A percentile compares a stretch with the other conserved stretches of the same genome.
Evolutionary conservation across 768 basidiomycete genomes (phyloP).

Genomic region (Mycena pura): DNA sequence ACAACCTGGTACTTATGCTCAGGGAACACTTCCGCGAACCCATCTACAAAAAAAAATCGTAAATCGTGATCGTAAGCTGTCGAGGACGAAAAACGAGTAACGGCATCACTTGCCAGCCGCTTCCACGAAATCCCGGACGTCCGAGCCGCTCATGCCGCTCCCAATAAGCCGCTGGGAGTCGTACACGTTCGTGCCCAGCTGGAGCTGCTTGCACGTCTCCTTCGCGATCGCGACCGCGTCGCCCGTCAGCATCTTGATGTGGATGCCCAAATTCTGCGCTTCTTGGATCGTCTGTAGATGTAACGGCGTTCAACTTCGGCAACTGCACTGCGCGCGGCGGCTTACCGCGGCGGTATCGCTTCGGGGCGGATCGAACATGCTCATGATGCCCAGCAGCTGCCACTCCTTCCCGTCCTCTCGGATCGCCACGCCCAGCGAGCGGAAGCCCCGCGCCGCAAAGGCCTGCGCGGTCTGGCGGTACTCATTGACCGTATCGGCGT

Average conservation of each 20-base stretch:
- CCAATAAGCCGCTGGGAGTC: constrained; percentile 52
- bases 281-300: constrained; percentile 52
- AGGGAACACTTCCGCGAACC: constrained; percentile 57
- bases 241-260: constrained; percentile 59
- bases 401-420: constrained; percentile 50
- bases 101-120: constrained; percentile 35
- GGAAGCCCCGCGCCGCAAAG: constrained; percentile 52
- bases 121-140: constrained; percentile 47
- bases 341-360: constrained; percentile 47
- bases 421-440: constrained; percentile 52
- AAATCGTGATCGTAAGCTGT: not conserved
- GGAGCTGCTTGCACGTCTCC: constrained; percentile 53
- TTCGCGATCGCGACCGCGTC: constrained; percentile 58
- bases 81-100: not conserved
- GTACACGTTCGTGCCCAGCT: constrained; percentile 52
- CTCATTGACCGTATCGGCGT: constrained; percentile 36
- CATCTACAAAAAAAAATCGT: constrained; percentile 34
- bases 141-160: constrained; percentile 49
- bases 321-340: not conserved
- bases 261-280: constrained; percentile 49
- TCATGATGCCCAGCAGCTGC: constrained; percentile 47
- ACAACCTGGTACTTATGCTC: constrained; percentile 48
- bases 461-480: constrained; percentile 44
- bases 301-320: not conserved
- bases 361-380: constrained; percentile 55